Conservation (phyloP, 163 green algal species). For the Prototheca wickerhamii region DNA sequence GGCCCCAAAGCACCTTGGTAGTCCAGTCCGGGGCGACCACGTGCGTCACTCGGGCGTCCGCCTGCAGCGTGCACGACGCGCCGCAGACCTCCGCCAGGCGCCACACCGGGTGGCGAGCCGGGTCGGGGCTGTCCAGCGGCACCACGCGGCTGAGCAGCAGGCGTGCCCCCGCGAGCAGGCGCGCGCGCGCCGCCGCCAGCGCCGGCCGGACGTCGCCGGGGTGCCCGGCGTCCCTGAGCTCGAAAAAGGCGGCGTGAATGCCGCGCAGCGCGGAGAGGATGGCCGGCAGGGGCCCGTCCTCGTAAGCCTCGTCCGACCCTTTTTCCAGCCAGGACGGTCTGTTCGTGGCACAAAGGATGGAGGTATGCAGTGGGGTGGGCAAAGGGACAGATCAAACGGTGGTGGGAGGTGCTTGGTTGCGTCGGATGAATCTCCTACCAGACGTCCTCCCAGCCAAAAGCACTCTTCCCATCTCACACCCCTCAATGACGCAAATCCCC, state of each 20-base stretch:
- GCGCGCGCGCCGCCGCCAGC: conserved; percentile 16
- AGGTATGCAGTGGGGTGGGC: too few relatives aligned
- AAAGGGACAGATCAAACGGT: too few relatives aligned
- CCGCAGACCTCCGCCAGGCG: conserved; percentile 67
- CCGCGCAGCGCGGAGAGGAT: background rate
- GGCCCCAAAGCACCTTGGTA: conserved; percentile 48
- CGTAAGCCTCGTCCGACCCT: background rate
- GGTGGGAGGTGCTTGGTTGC: too few relatives aligned
- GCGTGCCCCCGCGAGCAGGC: conserved; percentile 30
- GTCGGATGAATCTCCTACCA: background rate
- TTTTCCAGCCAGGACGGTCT: background rate
- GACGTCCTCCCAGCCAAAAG: too few relatives aligned
- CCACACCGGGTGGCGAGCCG: conserved; percentile 53
- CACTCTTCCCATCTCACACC: too few relatives aligned
- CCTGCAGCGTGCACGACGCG: conserved; percentile 72
- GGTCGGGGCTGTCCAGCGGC: conserved; percentile 31
- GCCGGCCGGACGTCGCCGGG: conserved; percentile 31
- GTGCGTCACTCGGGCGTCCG: conserved; percentile 41
- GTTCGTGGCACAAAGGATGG: too few relatives aligned
- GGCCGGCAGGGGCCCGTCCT: background rate
- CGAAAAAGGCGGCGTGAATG: background rate
- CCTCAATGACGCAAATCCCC: too few relatives aligned
- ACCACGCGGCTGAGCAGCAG: conserved; percentile 54
- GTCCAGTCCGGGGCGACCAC: conserved; percentile 46
- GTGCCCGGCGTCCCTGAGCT: background rate